Conservation (phyloP, 345 rosid species). For the Eutrema heterophyllum region DNA sequence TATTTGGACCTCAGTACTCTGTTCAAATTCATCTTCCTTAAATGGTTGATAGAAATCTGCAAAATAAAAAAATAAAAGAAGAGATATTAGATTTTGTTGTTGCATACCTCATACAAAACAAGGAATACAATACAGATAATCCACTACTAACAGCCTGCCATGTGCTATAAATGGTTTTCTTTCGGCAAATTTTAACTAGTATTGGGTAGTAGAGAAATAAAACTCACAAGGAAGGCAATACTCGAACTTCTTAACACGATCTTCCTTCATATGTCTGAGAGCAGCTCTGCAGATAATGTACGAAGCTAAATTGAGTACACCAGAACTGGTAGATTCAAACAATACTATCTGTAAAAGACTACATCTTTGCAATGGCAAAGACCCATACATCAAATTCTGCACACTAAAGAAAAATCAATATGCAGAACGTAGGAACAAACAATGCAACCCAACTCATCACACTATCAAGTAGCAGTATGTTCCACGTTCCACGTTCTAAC, state of each 20-base stretch:
- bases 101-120: background rate
- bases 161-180: background rate
- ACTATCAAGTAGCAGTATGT: background rate
- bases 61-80: background rate
- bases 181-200: background rate
- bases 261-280: conserved; percentile 84
- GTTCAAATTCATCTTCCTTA: conserved; percentile 82
- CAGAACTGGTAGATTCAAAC: background rate
- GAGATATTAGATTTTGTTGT: background rate
- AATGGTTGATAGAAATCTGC: conserved; percentile 90
- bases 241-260: conserved; percentile 79
- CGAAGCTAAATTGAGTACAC: conserved; percentile 17
- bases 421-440: background rate
- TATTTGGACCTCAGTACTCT: conserved; percentile 78
- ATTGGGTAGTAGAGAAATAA: conserved; percentile 4
- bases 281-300: conserved; percentile 62
- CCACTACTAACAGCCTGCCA: background rate
- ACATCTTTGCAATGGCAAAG: background rate
- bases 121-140: background rate
- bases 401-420: background rate
- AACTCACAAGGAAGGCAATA: conserved; percentile 97
- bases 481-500: background rate
- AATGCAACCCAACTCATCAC: background rate
- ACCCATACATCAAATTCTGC: background rate
- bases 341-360: background rate